Evolutionary conservation across 768 basidiomycete genomes (phyloP), one percentile per base, ranked within the genome.

Genomic region (Pilatotrama ljubarskyi): DNA sequence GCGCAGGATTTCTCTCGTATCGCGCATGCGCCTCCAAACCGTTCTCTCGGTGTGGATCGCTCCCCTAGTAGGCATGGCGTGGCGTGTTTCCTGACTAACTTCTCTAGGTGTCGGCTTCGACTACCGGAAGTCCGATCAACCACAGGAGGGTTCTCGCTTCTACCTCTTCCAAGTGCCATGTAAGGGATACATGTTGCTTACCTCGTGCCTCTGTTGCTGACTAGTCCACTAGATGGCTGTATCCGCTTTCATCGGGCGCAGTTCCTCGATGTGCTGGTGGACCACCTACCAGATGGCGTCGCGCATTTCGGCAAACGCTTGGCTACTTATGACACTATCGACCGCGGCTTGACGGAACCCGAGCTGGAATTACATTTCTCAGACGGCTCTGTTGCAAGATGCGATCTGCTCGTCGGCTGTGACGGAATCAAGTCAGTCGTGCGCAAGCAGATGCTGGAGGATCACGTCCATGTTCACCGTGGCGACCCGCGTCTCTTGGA

Each of bases 231-330:
- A 72, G 70, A 68, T 54, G 66, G 67, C 1, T 69, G 66, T 41
- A 78, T 79, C 38, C 75, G 78, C 1, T 80, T 81, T 58, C 81
- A 83, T 64, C 73, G 82, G 14, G 80, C 80, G 6, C 74, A 77
- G 41, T 82, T 83, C 59, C 74, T 82, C 5, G 76, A 80, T 52
- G 73, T 75, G 14, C 72, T 80, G 44, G 78, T 78, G 10, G 57
- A 66, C 18, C 65, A 65, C 38, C 63, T 74, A 14, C 68, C 68
- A 5, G 18, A 51, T 2, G 67, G 64, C 13, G 64, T 67, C 8
- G 65, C 71, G 1, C 73, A 74, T 48, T 71, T 74, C 54, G 63
- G 68, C 9, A 75, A 74, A 52, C 70, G 73, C 2, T 66, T 73
- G 18, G 20, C 15, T 10, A 18, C 49, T 4, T 69, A 68, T 2